Conservation (phyloP, 257 asterid species). For the Nicotiana obtusifolia region DNA sequence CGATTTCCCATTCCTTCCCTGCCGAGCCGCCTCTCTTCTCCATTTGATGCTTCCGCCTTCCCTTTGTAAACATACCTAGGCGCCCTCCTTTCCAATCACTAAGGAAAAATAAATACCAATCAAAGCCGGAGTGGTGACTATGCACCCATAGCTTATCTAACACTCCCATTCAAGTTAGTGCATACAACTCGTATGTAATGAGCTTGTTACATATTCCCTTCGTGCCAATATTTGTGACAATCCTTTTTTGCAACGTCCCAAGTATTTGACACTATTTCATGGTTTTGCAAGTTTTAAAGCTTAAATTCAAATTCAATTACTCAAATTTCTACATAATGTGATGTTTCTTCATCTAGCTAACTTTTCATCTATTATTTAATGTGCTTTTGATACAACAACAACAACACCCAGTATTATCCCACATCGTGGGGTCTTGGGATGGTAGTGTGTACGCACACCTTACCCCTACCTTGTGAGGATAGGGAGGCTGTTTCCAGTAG, state of each 20-base stretch:
- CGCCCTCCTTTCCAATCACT: no score
- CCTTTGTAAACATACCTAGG: no score
- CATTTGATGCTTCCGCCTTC: no score
- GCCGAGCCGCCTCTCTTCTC: no score
- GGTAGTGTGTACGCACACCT: no score
- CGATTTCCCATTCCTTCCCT: no score
- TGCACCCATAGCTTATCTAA: not conserved
- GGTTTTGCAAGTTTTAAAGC: not conserved
- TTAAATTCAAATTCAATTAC: not conserved
- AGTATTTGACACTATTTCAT: not conserved
- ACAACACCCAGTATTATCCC: no score
- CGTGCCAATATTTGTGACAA: not conserved
- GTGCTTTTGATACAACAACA: not conserved
- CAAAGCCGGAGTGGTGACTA: no score
- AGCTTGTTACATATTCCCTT: not conserved
- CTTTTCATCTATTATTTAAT: not conserved
- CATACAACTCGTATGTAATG: not conserved
- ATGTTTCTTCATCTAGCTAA: not conserved
- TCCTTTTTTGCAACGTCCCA: slow-evolving; percentile 1
- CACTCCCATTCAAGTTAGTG: not conserved
- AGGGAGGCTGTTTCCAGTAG: no score
- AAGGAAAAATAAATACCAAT: no score
- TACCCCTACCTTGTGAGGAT: no score
- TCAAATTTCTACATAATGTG: not conserved
- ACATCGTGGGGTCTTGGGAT: no score